Evolutionary conservation across 306 rosid genomes (phyloP).

Genomic region (Pachyrhizus erosus): DNA sequence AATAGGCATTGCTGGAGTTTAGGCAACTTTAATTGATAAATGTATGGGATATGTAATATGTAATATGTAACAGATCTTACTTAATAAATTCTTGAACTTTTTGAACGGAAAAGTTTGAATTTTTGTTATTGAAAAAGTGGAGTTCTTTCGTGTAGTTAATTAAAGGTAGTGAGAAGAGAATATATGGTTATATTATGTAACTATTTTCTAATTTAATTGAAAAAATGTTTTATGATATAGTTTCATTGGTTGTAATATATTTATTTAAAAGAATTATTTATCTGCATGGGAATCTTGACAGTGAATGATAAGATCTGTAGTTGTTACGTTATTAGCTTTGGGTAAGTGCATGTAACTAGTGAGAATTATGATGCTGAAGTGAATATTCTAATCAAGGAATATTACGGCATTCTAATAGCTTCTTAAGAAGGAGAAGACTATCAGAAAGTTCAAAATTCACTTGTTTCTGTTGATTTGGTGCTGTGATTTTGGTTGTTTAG

Average conservation of each 20-base stretch:
- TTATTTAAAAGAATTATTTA: not conserved
- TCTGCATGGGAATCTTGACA: not conserved
- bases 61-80: too few relatives aligned
- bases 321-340: not conserved
- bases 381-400: not conserved
- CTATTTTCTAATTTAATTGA: not conserved
- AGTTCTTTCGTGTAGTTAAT: not conserved
- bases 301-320: not conserved
- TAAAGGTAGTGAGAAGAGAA: not conserved
- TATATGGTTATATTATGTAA: not conserved
- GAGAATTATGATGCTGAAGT: not conserved
- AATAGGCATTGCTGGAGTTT: not conserved
- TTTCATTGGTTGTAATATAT: not conserved
- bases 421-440: slow-evolving; percentile 1
- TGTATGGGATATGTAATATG: not conserved
- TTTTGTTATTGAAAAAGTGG: not conserved
- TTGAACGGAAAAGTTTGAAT: not conserved
- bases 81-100: not conserved
- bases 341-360: not conserved
- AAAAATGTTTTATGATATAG: not conserved
- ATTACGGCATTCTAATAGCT: not conserved
- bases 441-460: not conserved
- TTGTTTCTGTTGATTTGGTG: not conserved
- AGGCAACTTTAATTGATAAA: slow-evolving; percentile 9
- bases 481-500: not conserved